phyloP scores from a whole-genome alignment of 1,284 basidiomycete genomes.

The Papiliotrema fonsecae region DNA sequence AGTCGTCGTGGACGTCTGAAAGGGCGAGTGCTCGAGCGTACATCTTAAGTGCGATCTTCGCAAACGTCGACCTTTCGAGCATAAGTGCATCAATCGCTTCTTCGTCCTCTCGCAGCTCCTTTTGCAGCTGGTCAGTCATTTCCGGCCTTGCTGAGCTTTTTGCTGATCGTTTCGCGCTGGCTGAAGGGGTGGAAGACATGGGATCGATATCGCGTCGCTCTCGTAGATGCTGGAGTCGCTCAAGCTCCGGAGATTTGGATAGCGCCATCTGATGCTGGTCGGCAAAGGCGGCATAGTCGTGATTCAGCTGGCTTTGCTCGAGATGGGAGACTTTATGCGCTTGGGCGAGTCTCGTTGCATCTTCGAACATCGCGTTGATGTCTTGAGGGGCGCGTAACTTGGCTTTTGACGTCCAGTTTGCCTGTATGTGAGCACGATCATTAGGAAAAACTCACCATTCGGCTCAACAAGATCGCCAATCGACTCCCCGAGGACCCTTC shows the following conservation, averaged over 20 bases:
- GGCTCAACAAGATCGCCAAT: slow-evolving; percentile 44
- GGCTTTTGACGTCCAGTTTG: slow-evolving; percentile 82
- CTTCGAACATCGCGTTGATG: slow-evolving; percentile 66
- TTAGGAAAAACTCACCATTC: slow-evolving; percentile 54
- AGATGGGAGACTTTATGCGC: slow-evolving; percentile 7
- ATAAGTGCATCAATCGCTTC: slow-evolving; percentile 58
- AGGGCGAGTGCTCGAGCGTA: slow-evolving; percentile 67
- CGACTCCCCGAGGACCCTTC: slow-evolving; percentile 5
- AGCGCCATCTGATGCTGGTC: slow-evolving; percentile 76
- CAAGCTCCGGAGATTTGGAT: slow-evolving; percentile 64
- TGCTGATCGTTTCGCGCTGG: neutral
- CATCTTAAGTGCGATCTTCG: slow-evolving; percentile 73
- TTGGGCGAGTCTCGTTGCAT: slow-evolving; percentile 13
- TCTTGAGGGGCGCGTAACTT: slow-evolving; percentile 74
- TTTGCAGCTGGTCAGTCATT: slow-evolving; percentile 30
- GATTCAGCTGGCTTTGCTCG: slow-evolving; percentile 63
- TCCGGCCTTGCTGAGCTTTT: slow-evolving; percentile 32
- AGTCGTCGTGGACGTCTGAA: slow-evolving; percentile 70
- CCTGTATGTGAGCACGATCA: slow-evolving; percentile 51
- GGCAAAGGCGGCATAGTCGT: slow-evolving; percentile 81
- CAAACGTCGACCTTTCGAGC: slow-evolving; percentile 59
- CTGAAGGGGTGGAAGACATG: neutral
- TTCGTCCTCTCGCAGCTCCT: slow-evolving; percentile 56
- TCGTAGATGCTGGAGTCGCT: slow-evolving; percentile 67
- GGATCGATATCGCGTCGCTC: slow-evolving; percentile 57